Percentiles rank a stretch among this genome's conserved stretches.
These are phyloP conservation scores for Sarcocystis neurona DNA, from an alignment of 169 alveolate species.

Conservation along the genomic window DNA sequence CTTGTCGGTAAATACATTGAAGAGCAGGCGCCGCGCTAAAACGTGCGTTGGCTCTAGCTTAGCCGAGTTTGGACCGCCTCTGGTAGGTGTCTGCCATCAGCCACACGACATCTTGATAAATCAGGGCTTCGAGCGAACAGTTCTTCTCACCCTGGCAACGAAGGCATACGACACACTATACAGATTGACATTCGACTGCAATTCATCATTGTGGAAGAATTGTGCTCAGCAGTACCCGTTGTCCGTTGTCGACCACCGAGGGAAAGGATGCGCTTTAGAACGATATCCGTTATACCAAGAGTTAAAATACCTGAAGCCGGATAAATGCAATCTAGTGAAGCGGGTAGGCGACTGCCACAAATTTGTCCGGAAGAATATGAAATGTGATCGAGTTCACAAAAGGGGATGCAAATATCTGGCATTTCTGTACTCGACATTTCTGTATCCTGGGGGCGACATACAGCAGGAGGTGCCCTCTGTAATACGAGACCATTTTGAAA, in stretches of 20 bases:
- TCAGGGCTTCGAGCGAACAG: constrained; percentile 35
- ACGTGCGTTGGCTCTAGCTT: constrained; percentile 12
- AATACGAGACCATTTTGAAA: background rate
- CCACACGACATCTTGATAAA: constrained; percentile 20
- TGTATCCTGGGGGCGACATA: constrained; percentile 23
- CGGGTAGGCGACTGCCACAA: constrained; percentile 46
- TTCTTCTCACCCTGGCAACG: background rate
- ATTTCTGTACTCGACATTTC: constrained; percentile 3
- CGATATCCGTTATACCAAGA: constrained; percentile 16
- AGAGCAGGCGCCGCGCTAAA: background rate
- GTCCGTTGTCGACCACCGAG: background rate
- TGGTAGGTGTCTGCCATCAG: constrained; percentile 16
- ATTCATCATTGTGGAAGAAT: constrained; percentile 29
- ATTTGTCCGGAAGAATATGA: constrained; percentile 28
- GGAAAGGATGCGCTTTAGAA: constrained; percentile 48
- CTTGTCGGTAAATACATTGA: constrained; percentile 22
- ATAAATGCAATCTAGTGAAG: constrained; percentile 24
- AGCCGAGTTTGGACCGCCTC: background rate
- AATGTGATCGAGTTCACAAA: background rate
- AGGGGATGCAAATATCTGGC: constrained; percentile 29
- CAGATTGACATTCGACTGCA: constrained; percentile 35
- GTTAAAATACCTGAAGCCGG: background rate
- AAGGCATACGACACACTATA: constrained; percentile 14
- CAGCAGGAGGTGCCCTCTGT: constrained; percentile 3
- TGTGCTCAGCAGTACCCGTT: constrained; percentile 33